Evolutionary conservation across 1,284 basidiomycete species (phyloP).

Genomic region (Ceratobasidium sp.): DNA sequence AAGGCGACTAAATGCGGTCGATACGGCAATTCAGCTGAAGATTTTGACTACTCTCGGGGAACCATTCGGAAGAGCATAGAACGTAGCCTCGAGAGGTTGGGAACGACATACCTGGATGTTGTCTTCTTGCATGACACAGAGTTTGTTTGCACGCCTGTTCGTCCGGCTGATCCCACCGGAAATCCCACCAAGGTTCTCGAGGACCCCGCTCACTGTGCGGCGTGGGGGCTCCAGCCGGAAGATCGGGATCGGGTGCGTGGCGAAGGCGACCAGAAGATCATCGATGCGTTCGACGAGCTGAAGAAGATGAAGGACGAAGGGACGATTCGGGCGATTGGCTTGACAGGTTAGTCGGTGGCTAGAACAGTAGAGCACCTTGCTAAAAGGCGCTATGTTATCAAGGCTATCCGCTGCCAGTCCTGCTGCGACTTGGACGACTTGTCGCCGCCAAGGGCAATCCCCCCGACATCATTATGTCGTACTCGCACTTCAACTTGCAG

Average conservation of each 20-base stretch:
- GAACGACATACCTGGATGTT: slow-evolving; percentile 82
- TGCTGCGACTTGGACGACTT: slow-evolving; percentile 83
- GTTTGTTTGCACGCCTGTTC: slow-evolving; percentile 71
- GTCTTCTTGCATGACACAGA: slow-evolving; percentile 95
- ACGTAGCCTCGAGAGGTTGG: slow-evolving; percentile 74
- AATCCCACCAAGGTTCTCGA: slow-evolving; percentile 64
- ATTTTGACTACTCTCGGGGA: slow-evolving; percentile 82
- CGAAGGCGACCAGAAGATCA: slow-evolving; percentile 78
- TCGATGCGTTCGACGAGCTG: slow-evolving; percentile 76
- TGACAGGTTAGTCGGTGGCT: slow-evolving; percentile 66
- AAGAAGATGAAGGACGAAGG: slow-evolving; percentile 80
- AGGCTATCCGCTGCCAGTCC: slow-evolving; percentile 89
- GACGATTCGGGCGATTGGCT: slow-evolving; percentile 78
- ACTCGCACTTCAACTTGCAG: slow-evolving; percentile 87
- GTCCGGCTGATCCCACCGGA: slow-evolving; percentile 56
- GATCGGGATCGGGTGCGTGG: slow-evolving; percentile 69
- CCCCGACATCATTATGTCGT: slow-evolving; percentile 82
- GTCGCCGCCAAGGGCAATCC: slow-evolving; percentile 69
- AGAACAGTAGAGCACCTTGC: background rate
- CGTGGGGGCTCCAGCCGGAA: slow-evolving; percentile 67
- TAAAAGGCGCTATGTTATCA: background rate
- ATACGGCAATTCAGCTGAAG: slow-evolving; percentile 65
- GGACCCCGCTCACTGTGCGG: slow-evolving; percentile 56
- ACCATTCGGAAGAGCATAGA: slow-evolving; percentile 74
- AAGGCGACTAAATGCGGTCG: slow-evolving; percentile 95